Evolutionary conservation across 1,139 yeast species (phyloP).

Genomic region (Yamadazyma jaroonii): DNA sequence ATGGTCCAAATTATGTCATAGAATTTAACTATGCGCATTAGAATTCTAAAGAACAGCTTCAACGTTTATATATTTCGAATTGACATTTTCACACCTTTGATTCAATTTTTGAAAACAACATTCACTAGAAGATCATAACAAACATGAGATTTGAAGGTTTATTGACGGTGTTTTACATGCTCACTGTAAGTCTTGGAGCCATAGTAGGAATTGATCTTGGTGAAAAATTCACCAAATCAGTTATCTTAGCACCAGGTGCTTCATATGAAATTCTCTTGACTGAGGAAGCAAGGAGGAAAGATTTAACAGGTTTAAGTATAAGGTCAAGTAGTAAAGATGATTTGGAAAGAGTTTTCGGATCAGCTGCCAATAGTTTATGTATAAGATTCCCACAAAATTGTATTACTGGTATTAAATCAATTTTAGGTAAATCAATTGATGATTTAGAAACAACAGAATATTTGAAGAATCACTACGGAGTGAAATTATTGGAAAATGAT

Average conservation of each 20-base stretch:
- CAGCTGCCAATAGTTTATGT: constrained; percentile 66
- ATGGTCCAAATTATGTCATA: neutral
- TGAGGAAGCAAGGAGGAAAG: constrained; percentile 89
- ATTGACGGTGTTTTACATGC: constrained; percentile 9
- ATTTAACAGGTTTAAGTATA: constrained; percentile 72
- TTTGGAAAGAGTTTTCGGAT: constrained; percentile 75
- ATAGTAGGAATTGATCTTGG: constrained; percentile 90
- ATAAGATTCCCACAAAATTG: constrained; percentile 75
- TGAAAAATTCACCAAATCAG: constrained; percentile 83
- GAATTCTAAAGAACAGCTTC: constrained; percentile 2
- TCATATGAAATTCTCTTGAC: constrained; percentile 86
- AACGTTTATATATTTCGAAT: neutral
- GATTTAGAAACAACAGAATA: constrained; percentile 46
- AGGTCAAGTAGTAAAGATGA: constrained; percentile 42
- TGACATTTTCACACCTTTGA: neutral
- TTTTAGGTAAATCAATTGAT: constrained; percentile 64
- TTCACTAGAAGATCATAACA: too few species aligned
- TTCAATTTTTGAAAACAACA: neutral
- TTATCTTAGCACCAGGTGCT: constrained; percentile 85
- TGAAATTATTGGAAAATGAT: constrained; percentile 41
- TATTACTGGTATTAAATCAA: constrained; percentile 61
- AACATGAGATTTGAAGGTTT: constrained; percentile 8
- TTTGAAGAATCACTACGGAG: constrained; percentile 58
- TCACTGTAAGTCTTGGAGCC: constrained; percentile 43
- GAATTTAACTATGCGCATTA: constrained; percentile 1